phyloP scores from a whole-genome alignment of 83 land plant species.

The Thuja plicata region DNA sequence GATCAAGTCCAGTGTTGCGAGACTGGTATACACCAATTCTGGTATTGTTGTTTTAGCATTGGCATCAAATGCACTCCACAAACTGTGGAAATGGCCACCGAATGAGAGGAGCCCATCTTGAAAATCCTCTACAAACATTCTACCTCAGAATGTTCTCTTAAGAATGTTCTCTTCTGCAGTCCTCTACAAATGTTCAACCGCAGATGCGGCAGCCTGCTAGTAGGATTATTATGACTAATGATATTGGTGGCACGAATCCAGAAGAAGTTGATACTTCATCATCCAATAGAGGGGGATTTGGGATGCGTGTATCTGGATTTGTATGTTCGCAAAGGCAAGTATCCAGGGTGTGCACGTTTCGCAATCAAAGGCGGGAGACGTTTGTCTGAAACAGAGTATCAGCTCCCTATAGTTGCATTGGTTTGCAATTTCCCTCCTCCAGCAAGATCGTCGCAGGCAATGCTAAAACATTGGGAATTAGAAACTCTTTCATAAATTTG shows the following conservation, averaged over 20 bases:
- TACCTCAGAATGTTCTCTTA: neutral
- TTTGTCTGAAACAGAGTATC: constrained; percentile 75
- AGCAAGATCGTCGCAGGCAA: constrained; percentile 32
- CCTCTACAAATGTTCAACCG: constrained; percentile 66
- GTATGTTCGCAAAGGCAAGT: constrained; percentile 78
- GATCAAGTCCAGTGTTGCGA: constrained; percentile 46
- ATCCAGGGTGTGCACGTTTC: constrained; percentile 95
- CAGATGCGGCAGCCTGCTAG: constrained; percentile 88
- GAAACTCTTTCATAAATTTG: constrained; percentile 99
- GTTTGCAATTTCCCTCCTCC: constrained; percentile 85
- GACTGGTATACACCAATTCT: constrained; percentile 79
- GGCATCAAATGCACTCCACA: constrained; percentile 78
- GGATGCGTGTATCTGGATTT: constrained; percentile 93
- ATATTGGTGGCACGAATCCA: constrained; percentile 53
- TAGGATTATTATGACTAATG: constrained; percentile 90
- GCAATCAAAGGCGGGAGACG: constrained; percentile 89
- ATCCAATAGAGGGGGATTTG: constrained; percentile 95
- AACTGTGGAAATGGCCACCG: constrained; percentile 92
- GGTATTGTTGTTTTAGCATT: constrained; percentile 79
- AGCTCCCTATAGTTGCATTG: constrained; percentile 94
- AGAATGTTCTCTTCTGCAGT: constrained; percentile 35
- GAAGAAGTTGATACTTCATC: constrained; percentile 88
- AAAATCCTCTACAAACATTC: neutral
- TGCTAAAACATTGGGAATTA: constrained; percentile 83
- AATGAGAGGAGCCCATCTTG: constrained; percentile 71